Evolutionary conservation across 1,284 basidiomycete species (phyloP).

Genomic region (Rhodotorula glutinis): DNA sequence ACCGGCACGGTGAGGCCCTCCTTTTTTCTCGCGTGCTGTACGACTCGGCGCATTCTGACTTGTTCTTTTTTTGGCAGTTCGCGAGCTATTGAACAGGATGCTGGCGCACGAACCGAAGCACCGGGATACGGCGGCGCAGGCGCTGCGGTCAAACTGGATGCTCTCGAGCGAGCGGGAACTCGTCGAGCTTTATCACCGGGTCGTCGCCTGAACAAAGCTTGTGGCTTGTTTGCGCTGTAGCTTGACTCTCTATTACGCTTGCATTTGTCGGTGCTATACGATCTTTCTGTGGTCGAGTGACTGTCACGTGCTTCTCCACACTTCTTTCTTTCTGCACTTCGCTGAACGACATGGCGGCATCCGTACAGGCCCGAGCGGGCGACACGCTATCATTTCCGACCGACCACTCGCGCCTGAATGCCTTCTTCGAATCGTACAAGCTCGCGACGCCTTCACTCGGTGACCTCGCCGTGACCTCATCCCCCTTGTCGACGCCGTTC

Average conservation of each 20-base stretch:
- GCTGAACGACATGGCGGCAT: background rate
- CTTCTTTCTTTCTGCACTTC: background rate
- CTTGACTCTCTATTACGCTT: background rate
- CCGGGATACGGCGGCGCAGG: slow-evolving; percentile 2
- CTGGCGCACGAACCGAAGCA: slow-evolving; percentile 4
- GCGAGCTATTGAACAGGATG: slow-evolving; percentile 5
- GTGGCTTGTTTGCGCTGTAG: background rate
- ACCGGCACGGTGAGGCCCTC: background rate
- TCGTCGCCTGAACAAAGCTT: slow-evolving; percentile 2
- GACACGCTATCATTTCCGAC: slow-evolving; percentile 32
- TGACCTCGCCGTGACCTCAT: slow-evolving; percentile 8
- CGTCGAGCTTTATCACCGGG: slow-evolving; percentile 4
- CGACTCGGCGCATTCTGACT: too few relatives aligned
- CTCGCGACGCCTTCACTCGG: slow-evolving; percentile 47
- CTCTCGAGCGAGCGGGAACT: slow-evolving; percentile 1
- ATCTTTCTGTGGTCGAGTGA: background rate
- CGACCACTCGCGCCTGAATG: slow-evolving; percentile 61
- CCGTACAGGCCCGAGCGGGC: background rate
- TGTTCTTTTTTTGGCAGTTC: background rate
- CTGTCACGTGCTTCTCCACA: background rate
- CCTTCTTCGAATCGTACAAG: slow-evolving; percentile 79
- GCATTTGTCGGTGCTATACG: background rate
- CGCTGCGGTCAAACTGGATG: slow-evolving; percentile 12
- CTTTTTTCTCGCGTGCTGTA: too few relatives aligned
- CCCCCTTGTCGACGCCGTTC: slow-evolving; percentile 19